Conservation (phyloP, 345 rosid genomes). For the Melastoma malabathricum region DNA sequence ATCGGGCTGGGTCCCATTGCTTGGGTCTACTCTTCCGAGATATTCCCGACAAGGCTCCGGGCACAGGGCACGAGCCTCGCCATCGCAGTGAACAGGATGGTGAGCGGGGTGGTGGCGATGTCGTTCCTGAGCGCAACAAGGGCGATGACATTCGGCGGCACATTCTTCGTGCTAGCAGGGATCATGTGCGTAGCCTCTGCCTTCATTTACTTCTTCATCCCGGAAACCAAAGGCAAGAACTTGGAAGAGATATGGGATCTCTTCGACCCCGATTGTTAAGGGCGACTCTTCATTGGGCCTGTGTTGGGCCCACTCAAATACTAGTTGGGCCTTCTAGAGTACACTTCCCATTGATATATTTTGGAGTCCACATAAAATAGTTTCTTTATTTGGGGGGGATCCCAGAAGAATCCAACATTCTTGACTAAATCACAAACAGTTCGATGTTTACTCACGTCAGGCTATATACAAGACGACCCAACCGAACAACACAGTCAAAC, state of each 20-base stretch:
- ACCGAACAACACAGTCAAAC: too few species aligned
- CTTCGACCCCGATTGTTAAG: too few species aligned
- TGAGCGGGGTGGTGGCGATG: slow-evolving; percentile 59
- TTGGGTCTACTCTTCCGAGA: slow-evolving; percentile 67
- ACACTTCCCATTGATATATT: too few species aligned
- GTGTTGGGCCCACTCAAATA: too few species aligned
- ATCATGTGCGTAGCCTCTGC: slow-evolving; percentile 24
- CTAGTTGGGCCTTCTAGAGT: too few species aligned
- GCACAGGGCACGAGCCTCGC: slow-evolving; percentile 65
- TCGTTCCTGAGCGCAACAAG: slow-evolving; percentile 31
- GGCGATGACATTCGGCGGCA: slow-evolving; percentile 40
- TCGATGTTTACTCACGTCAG: too few species aligned
- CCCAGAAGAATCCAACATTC: too few species aligned
- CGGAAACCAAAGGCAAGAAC: slow-evolving; percentile 54
- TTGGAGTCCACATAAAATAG: too few species aligned
- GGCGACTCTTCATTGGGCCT: too few species aligned
- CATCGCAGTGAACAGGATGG: slow-evolving; percentile 45
- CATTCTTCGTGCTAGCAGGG: slow-evolving; percentile 40
- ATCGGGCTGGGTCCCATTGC: slow-evolving; percentile 67
- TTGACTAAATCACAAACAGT: too few species aligned
- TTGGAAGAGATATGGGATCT: slow-evolving; percentile 56
- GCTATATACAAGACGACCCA: too few species aligned
- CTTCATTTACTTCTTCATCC: slow-evolving; percentile 38
- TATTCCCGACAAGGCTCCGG: slow-evolving; percentile 46
- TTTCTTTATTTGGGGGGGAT: too few species aligned